Base-by-base conservation (phyloP, 441 rosid genomes). In the Adansonia gregorii region DNA sequence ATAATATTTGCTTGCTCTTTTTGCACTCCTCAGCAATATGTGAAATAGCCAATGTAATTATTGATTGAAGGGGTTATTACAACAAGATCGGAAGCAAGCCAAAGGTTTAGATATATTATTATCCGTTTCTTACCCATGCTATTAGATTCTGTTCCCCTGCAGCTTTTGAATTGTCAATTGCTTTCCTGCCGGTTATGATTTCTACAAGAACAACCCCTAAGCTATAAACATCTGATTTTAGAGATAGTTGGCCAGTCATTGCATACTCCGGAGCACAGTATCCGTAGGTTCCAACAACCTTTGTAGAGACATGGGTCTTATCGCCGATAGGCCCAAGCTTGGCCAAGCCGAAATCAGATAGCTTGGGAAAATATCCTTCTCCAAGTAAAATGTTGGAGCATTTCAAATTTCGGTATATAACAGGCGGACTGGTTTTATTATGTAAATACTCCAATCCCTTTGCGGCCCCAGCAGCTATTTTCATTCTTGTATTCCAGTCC, bases 251-350 rank as follows among this genome's bases (percentile, higher is more conserved):
- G 14, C 93, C 93, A 8, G 93, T 90, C 93, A 88, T 89, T 56
- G 93, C 91, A 60, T 89, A 89, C 70, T 89, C 93, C 0, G 93
- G 93, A 27, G 93, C 93, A 17, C 91, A 89, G 75, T 89, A 89
- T 72, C 93, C 93, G 15, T 87, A 87, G 5, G 93, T 89, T 31
- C 93, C 93, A 90, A 89, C 87, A 72, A 89, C 93, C 65, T 91
- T 87, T 11, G 93, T 89, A 1, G 93, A 88, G 19, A 89, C 93
- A 69, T 88, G 93, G 71, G 90, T 88, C 55, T 85, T 81, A 68
- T 88, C 93, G 17, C 91, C 93, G 59, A 86, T 87, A 51, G 91
- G 90, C 3, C 93, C 93, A 66, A 88, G 85, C 82, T 90, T 90
- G 77, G 93, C 93, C 70, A 90, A 79, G 24, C 93, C 93, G 59